Evolutionary conservation across 768 basidiomycete genomes (phyloP).

Genomic region (Russula sp.): DNA sequence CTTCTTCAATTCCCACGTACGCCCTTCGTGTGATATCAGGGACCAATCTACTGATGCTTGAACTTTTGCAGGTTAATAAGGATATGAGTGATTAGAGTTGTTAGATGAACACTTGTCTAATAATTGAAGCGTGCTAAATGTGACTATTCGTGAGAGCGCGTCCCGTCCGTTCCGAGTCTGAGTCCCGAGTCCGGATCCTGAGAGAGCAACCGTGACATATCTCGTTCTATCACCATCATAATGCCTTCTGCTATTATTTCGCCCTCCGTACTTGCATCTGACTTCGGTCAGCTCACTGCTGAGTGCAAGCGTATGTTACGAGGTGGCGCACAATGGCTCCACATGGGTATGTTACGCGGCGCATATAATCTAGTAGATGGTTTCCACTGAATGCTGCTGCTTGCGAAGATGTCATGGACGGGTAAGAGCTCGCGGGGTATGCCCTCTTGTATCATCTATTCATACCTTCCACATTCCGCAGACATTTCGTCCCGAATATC

Average conservation of each 20-base stretch:
- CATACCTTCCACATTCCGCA: slow-evolving; percentile 30
- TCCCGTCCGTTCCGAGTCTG: background rate
- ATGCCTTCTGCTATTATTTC: slow-evolving; percentile 94
- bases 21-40: slow-evolving; percentile 25
- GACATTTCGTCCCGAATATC: slow-evolving; percentile 98
- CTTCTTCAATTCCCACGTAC: slow-evolving; percentile 73
- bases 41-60: slow-evolving; percentile 7
- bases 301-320: slow-evolving; percentile 98
- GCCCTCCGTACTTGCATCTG: slow-evolving; percentile 94
- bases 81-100: slow-evolving; percentile 41
- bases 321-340: slow-evolving; percentile 94
- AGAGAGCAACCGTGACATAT: too few relatives aligned
- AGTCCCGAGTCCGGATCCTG: background rate
- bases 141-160: background rate
- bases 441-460: background rate
- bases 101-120: slow-evolving; percentile 10
- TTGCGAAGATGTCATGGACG: slow-evolving; percentile 92
- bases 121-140: slow-evolving; percentile 1
- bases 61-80: slow-evolving; percentile 52
- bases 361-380: background rate
- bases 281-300: slow-evolving; percentile 90
- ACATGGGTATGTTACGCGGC: slow-evolving; percentile 69
- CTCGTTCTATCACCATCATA: background rate
- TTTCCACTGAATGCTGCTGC: background rate
- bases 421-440: slow-evolving; percentile 42